Percentiles rank a stretch among this genome's conserved stretches.
These are phyloP conservation scores for Monilinia polystroma DNA, from an alignment of 2,329 filamentous ascomycete genomes.

Conservation along the genomic window DNA sequence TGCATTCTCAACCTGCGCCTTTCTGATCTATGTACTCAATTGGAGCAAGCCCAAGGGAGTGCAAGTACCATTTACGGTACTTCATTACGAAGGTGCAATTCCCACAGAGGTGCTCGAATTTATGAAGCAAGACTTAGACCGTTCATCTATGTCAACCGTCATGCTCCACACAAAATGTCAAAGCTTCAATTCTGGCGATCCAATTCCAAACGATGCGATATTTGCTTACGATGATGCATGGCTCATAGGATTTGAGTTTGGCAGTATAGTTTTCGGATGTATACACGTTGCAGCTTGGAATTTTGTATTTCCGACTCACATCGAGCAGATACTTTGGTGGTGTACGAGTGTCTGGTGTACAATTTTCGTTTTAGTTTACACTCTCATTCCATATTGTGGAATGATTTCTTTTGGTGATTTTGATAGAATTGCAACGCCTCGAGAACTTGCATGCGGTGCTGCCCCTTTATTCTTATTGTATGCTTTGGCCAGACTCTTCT, in stretches of 20 bases:
- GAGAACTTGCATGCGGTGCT: not conserved
- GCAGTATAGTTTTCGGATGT: constrained; percentile 25
- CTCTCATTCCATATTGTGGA: constrained; percentile 12
- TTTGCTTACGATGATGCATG: constrained; percentile 9
- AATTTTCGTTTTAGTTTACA: constrained; percentile 8
- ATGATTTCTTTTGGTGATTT: constrained; percentile 6
- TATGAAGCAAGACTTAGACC: constrained; percentile 14
- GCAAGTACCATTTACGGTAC: not conserved
- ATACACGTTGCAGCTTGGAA: constrained; percentile 30
- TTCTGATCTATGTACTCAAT: constrained; percentile 23
- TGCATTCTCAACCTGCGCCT: constrained; percentile 23
- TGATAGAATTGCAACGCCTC: not conserved
- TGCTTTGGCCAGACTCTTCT: constrained; percentile 16
- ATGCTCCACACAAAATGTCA: not conserved
- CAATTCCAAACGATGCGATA: constrained; percentile 12
- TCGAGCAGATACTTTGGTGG: constrained; percentile 26
- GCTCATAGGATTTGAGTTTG: constrained; percentile 17
- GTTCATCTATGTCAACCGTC: not conserved
- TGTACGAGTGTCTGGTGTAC: constrained; percentile 21
- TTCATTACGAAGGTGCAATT: constrained; percentile 11
- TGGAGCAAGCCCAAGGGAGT: constrained; percentile 19
- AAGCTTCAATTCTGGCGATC: not conserved
- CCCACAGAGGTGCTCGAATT: not conserved
- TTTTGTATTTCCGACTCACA: constrained; percentile 26
- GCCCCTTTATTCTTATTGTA: constrained; percentile 19